phyloP scores from a whole-genome alignment of 2,329 filamentous ascomycete species.

The Penicillium sp. region DNA sequence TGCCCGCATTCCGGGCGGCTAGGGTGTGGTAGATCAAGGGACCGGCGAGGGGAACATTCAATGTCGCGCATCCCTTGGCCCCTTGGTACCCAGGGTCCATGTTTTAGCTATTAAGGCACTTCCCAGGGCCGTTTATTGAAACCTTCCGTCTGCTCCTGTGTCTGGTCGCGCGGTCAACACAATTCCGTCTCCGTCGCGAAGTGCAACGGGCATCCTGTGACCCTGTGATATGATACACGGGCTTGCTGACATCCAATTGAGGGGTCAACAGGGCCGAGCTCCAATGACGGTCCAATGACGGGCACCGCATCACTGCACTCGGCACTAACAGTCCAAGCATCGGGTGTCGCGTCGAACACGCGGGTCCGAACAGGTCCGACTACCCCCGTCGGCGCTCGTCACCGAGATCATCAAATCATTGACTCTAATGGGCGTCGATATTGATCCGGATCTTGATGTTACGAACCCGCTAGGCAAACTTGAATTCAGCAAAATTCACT shows the following conservation, averaged over 20 bases:
- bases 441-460: neutral
- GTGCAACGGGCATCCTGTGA: neutral
- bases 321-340: neutral
- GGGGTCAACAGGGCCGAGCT: neutral
- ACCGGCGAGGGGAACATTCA: slow-evolving; percentile 21
- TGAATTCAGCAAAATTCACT: neutral
- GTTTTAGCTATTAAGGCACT: slow-evolving; percentile 17
- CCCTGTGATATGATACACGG: neutral
- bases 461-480: neutral
- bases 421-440: neutral
- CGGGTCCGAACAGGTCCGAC: neutral
- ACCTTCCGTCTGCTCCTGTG: neutral
- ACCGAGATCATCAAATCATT: neutral
- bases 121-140: slow-evolving; percentile 9
- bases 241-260: neutral
- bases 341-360: neutral
- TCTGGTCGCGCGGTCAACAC: neutral
- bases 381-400: neutral
- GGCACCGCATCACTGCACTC: neutral
- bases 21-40: slow-evolving; percentile 21
- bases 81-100: slow-evolving; percentile 12
- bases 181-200: neutral
- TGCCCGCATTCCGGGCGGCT: slow-evolving; percentile 11
- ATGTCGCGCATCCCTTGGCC: slow-evolving; percentile 28
- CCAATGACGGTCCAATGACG: neutral